phyloP scores from a whole-genome alignment of 1,284 basidiomycete species.

The Cutaneotrichosporon dermatis region DNA sequence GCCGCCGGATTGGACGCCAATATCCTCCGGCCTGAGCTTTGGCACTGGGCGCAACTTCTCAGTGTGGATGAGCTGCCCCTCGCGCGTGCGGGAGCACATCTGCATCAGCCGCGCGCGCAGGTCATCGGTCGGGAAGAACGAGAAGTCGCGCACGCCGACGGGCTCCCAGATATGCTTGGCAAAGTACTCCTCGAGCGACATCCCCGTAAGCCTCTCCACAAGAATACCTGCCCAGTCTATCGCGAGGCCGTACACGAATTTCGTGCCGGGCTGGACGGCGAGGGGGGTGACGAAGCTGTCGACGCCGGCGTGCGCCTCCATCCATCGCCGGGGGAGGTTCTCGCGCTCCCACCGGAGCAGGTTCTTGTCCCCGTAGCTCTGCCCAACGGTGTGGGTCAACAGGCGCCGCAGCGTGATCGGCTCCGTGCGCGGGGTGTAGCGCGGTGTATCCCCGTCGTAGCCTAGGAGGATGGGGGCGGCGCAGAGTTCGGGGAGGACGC shows the following conservation, averaged over 20 bases:
- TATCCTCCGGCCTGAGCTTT: constrained; percentile 1
- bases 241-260: constrained; percentile 28
- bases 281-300: constrained; percentile 21
- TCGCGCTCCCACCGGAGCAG: constrained; percentile 5
- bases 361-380: constrained; percentile 4
- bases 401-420: constrained; percentile 37
- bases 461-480: constrained; percentile 30
- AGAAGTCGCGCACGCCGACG: constrained; percentile 25
- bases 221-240: constrained; percentile 43
- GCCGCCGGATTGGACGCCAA: constrained; percentile 27
- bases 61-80: not conserved
- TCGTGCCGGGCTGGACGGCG: constrained; percentile 34
- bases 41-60: not conserved
- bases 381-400: constrained; percentile 30
- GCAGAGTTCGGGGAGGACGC: constrained; percentile 32
- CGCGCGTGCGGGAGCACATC: constrained; percentile 5
- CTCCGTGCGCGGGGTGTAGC: constrained; percentile 22
- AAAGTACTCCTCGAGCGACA: constrained; percentile 36
- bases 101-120: constrained; percentile 5
- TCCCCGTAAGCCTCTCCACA: constrained; percentile 32
- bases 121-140: constrained; percentile 23
- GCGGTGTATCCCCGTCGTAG: constrained; percentile 12
- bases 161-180: constrained; percentile 37
- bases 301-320: constrained; percentile 15
- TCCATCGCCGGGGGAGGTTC: not conserved